Evolutionary conservation across 2,329 filamentous ascomycete species (phyloP).

Genomic region (Truncatella angustata): DNA sequence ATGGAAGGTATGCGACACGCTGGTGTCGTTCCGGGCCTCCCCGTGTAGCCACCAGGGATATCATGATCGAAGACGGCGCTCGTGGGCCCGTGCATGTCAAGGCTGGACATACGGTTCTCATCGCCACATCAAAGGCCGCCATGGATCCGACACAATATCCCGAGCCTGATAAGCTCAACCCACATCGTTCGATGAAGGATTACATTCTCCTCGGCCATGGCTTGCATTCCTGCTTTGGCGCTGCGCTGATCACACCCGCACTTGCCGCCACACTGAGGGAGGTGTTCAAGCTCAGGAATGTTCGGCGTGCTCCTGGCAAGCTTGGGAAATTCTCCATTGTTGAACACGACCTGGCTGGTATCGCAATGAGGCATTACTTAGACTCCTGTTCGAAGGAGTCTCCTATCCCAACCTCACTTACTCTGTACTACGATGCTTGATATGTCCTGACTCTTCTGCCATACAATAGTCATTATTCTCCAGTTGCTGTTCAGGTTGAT

Average conservation of each 20-base stretch:
- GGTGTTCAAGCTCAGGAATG: conserved; percentile 58
- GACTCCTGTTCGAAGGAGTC: conserved; percentile 12
- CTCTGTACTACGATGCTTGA: conserved; percentile 8
- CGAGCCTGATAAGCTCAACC: conserved; percentile 57
- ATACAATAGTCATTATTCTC: too few species aligned
- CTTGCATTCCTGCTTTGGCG: conserved; percentile 61
- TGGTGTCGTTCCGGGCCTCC: conserved; percentile 50
- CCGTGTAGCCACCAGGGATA: conserved; percentile 43
- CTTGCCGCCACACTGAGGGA: conserved; percentile 68
- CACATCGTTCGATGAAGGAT: conserved; percentile 58
- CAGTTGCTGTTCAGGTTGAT: too few species aligned
- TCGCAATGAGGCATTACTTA: conserved; percentile 10
- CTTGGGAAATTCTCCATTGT: conserved; percentile 58
- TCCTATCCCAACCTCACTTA: conserved; percentile 10
- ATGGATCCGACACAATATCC: conserved; percentile 60
- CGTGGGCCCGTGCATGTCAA: conserved; percentile 46
- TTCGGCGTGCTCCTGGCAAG: conserved; percentile 59
- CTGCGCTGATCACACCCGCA: conserved; percentile 58
- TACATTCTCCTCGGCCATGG: conserved; percentile 67
- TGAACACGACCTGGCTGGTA: conserved; percentile 8
- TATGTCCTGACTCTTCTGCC: too few species aligned
- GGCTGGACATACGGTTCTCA: conserved; percentile 38
- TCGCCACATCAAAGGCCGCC: conserved; percentile 38
- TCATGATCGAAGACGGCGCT: conserved; percentile 40
- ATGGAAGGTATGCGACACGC: conserved; percentile 54